Base-by-base conservation (phyloP, 83 land plant genomes). In the Diphasiastrum complanatum region DNA sequence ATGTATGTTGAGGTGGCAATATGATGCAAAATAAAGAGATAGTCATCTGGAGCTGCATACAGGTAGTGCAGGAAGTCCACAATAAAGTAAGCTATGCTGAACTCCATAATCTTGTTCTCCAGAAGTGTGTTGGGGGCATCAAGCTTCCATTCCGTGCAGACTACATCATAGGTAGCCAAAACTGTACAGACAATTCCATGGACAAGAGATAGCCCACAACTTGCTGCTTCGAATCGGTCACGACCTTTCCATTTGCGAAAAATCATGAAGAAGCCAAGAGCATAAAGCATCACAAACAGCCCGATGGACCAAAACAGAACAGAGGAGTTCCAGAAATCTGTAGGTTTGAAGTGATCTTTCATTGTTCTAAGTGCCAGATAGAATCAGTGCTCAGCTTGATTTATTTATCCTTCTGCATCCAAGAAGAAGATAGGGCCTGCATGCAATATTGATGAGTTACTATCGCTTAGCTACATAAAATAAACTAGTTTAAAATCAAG, bases 1-100 rank as follows among this genome's bases (percentile, higher is more conserved):
- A 65, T 65, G 68, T 65, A 65, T 4, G 41, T 52, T 4, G 55
- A 33, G 1, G 68, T 65, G 16, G 68, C 68, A 10, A 65, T 2
- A 25, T 65, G 68, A 36, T 65, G 68, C 5, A 50, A 20, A 5
- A 65, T 53, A 37, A 65, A 51, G 23, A 20, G 11, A 48, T 47
- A 28, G n/a, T 63, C 57, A 2, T 65, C 45, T 18, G 59, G 68
- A 11, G 36, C 59, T 8, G 25, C 33, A 14, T 35, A 2, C 6
- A 53, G 22, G 29, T 65, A 65, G 29, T 65, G 68, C 14, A 53
- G 19, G 23, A 53, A 61, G 26, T 65, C 68, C 14, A 53, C 62
- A 1, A 65, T 19, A 46, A 65, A 65, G 28, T 65, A 65, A 19
- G 68, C 60, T 3, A 51, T 52, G 63, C 68, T 65, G 38, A 32